Percentiles rank a stretch among this genome's conserved stretches.
These are phyloP conservation scores for Daldinia grandis DNA, from an alignment of 495 filamentous ascomycete genomes.

Conservation along the genomic window DNA sequence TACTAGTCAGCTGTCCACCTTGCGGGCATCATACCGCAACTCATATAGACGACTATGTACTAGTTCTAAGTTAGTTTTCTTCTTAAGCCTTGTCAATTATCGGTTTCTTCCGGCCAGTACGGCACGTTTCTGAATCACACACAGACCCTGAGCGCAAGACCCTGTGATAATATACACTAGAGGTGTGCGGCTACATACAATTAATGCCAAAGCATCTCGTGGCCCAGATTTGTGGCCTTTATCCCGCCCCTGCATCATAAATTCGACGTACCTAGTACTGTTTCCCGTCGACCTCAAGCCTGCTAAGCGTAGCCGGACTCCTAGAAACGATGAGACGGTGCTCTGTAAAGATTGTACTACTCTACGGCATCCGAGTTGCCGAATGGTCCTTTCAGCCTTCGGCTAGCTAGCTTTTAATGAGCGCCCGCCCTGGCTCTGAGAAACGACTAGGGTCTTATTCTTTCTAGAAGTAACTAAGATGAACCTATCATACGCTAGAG, in stretches of 20 bases:
- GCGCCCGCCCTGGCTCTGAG: not conserved
- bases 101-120: constrained; percentile 8
- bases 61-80: not conserved
- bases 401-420: not conserved
- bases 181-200: not conserved
- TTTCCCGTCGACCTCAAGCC: not conserved
- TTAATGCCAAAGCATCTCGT: not conserved
- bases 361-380: not conserved
- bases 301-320: not conserved
- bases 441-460: not conserved
- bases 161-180: constrained; percentile 20
- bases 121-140: constrained; percentile 16
- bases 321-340: constrained; percentile 3
- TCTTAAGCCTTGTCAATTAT: not conserved
- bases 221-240: constrained; percentile 2
- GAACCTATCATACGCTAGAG: not conserved
- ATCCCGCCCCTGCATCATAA: constrained; percentile 8
- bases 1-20: not conserved
- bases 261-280: constrained; percentile 7
- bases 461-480: not conserved
- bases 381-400: constrained; percentile 4
- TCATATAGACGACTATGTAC: not conserved
- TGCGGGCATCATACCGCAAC: not conserved
- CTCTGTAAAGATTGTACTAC: not conserved
- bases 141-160: constrained; percentile 28